Base-by-base conservation (phyloP, 768 basidiomycete genomes). In the Mycena capillaripes region DNA sequence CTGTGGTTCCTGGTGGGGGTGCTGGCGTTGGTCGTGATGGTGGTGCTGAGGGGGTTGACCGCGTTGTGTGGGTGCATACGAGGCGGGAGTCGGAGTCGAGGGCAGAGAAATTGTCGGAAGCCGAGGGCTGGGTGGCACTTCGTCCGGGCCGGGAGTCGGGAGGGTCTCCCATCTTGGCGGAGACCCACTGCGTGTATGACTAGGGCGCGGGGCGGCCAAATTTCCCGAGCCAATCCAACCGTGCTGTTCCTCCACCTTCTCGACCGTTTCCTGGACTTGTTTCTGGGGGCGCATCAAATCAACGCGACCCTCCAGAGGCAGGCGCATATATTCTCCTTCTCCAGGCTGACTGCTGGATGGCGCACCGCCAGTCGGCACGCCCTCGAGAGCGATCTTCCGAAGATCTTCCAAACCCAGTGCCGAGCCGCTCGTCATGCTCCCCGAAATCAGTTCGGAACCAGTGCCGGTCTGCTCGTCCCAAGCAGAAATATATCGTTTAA, bases 231-330 rank as follows among this genome's bases (percentile, higher is more conserved):
- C 69, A 57, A 64, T 40, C 50, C 56, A 62, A 19, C 46, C 59
- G 11, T 36, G 38, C 38, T 25, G 53, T 27, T 62, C 60, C 56
- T 67, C 70, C 40, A 69, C 36, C 30, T 76, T 71, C 38, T 78
- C 72, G 48, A 58, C 71, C 60, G 75, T 64, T 62, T 74, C 73
- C 46, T 46, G 57, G 32, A 74, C 65, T 30, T 75, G 75, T 68
- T 77, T 82, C 59, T 80, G 79, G 5, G 89, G 93, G 66, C 92
- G 90, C 87, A 98, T 93, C 76, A 98, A 85, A 78, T 97, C 96
- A 66, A 97, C 86, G 56, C 97, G 92, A 7, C 97, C 97, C 69
- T 95, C 93, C 25, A 98, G 85, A 19, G 97, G 97, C 82, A 98
- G 81, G 60, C 89, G 92, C 66, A 85, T 87, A 79, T 98, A 98